Evolutionary conservation across 768 basidiomycete genomes (phyloP).

Genomic region (Favolaschia claudopus): DNA sequence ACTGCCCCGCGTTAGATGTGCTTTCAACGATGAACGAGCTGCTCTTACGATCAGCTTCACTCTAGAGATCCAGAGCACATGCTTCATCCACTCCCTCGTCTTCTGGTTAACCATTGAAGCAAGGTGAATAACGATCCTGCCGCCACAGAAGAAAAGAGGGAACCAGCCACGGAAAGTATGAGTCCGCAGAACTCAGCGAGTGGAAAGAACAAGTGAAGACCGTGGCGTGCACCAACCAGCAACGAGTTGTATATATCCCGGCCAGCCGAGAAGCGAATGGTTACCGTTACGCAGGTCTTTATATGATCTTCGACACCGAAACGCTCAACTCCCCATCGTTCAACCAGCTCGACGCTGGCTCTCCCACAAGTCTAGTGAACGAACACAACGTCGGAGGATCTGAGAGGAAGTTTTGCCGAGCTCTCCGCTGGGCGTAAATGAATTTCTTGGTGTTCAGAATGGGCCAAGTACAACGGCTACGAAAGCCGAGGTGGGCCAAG

Average conservation of each 20-base stretch:
- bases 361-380: too few relatives aligned
- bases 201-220: slow-evolving; percentile 6
- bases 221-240: not conserved
- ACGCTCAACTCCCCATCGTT: too few relatives aligned
- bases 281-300: too few relatives aligned
- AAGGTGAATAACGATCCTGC: slow-evolving; percentile 24
- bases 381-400: too few relatives aligned
- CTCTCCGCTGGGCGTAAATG: too few relatives aligned
- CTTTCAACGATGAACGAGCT: not conserved
- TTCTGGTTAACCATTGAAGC: slow-evolving; percentile 17
- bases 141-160: slow-evolving; percentile 19
- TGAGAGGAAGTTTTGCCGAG: too few relatives aligned
- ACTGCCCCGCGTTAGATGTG: slow-evolving; percentile 38
- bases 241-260: not conserved
- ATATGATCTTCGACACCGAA: too few relatives aligned
- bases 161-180: slow-evolving; percentile 20
- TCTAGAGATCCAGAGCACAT: slow-evolving; percentile 25
- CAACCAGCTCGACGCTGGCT: too few relatives aligned
- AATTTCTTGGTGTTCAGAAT: too few relatives aligned
- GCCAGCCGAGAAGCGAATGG: too few relatives aligned
- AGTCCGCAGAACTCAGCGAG: slow-evolving; percentile 7
- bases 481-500: too few relatives aligned
- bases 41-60: slow-evolving; percentile 28
- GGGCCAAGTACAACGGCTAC: too few relatives aligned
- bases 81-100: slow-evolving; percentile 23